Percentiles rank a stretch among this genome's conserved stretches.
phyloP scores from a whole-genome alignment of 805 yeast species.

The Ogataea siamensis region DNA sequence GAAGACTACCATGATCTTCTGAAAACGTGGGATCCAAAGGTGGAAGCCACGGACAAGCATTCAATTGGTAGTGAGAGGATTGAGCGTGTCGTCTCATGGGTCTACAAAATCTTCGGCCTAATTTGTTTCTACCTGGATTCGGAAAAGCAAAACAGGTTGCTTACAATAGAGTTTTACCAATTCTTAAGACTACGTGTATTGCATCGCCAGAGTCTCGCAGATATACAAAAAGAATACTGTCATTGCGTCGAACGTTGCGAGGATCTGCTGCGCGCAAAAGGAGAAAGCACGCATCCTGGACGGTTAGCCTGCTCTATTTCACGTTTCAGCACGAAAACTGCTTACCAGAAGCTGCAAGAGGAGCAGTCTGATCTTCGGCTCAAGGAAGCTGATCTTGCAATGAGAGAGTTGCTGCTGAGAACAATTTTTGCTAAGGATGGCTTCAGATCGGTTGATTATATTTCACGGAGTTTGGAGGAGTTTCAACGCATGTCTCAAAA shows the following conservation, averaged over 20 bases:
- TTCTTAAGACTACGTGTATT: constrained; percentile 11
- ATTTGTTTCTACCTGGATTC: constrained; percentile 9
- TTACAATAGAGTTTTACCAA: constrained; percentile 12
- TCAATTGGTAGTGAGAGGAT: too few relatives aligned
- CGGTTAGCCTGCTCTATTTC: neutral
- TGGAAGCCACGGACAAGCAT: too few relatives aligned
- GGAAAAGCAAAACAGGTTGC: constrained; percentile 7
- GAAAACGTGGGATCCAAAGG: too few relatives aligned
- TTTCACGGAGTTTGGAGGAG: constrained; percentile 10
- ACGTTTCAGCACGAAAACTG: neutral
- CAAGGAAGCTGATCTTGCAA: constrained; percentile 8
- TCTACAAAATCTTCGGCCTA: constrained; percentile 16
- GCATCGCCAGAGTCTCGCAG: constrained; percentile 7
- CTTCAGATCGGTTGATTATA: constrained; percentile 10
- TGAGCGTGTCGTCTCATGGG: constrained; percentile 24
- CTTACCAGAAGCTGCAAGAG: constrained; percentile 5
- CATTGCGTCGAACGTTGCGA: constrained; percentile 9
- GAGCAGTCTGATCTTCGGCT: constrained; percentile 7
- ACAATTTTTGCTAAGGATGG: constrained; percentile 22
- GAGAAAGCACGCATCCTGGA: too few relatives aligned
- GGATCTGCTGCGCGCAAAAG: constrained; percentile 1
- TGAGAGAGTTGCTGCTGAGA: constrained; percentile 19
- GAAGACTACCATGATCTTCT: too few relatives aligned
- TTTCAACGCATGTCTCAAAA: constrained; percentile 7
- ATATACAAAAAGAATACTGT: constrained; percentile 16